Evolutionary conservation across 2,329 filamentous ascomycete species (phyloP).

Genomic region (Trichoderma sp.): DNA sequence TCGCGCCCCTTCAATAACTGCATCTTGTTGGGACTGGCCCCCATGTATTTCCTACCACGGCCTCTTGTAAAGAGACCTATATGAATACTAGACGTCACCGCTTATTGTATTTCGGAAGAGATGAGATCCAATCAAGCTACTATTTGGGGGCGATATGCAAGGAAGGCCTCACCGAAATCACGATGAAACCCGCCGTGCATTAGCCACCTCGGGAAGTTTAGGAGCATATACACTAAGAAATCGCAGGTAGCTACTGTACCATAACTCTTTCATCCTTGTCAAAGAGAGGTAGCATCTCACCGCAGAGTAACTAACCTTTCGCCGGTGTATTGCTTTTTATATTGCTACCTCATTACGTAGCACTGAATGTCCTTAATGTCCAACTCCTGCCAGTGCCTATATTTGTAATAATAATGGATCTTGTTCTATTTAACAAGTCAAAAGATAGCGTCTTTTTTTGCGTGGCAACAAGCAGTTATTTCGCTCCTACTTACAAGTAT

Average conservation of each 20-base stretch:
- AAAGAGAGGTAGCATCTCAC: neutral
- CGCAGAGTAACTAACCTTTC: neutral
- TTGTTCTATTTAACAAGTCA: neutral
- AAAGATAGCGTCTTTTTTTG: neutral
- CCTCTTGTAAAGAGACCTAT: neutral
- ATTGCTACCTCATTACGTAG: neutral
- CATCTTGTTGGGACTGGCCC: constrained; percentile 4
- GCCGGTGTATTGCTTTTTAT: neutral
- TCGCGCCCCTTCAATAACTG: neutral
- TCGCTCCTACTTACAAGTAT: neutral
- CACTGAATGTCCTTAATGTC: neutral
- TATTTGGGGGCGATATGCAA: neutral
- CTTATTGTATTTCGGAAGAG: neutral
- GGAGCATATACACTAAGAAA: neutral
- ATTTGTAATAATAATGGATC: neutral
- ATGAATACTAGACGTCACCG: neutral
- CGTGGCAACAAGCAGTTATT: neutral
- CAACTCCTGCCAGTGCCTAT: neutral
- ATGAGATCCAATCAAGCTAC: constrained; percentile 1
- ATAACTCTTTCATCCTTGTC: neutral
- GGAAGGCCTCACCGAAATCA: neutral
- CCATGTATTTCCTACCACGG: neutral
- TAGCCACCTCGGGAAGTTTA: neutral
- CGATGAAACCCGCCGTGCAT: neutral
- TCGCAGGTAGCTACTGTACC: neutral